Conservation (phyloP, 495 filamentous ascomycete genomes). For the Aspergillus homomorphus region DNA sequence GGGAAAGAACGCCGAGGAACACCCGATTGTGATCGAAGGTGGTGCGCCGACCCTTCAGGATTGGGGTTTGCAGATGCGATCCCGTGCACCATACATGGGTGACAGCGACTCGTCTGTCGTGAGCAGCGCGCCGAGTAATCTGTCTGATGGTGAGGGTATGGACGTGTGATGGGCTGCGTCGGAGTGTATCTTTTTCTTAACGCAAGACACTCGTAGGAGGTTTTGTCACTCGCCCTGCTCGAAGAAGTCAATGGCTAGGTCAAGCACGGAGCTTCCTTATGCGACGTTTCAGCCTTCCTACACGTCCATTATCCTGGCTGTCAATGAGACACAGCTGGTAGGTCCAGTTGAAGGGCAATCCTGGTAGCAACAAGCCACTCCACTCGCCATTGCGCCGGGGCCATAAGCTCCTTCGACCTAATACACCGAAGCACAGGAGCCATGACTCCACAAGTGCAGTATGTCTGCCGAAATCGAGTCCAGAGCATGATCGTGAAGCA, state of each 20-base stretch:
- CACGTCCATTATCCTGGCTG: background rate
- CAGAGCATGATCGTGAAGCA: background rate
- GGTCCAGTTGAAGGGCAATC: background rate
- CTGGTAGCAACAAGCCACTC: background rate
- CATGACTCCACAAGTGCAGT: background rate
- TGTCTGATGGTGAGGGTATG: constrained; percentile 41
- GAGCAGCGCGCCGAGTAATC: constrained; percentile 43
- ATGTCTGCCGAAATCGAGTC: background rate
- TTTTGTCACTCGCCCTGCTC: background rate
- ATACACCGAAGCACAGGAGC: background rate
- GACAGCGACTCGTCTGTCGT: constrained; percentile 41
- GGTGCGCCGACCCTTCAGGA: constrained; percentile 63
- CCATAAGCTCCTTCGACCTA: background rate
- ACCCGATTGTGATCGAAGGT: constrained; percentile 68
- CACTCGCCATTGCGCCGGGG: background rate
- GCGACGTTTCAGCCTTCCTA: background rate
- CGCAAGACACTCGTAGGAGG: background rate
- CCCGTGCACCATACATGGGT: constrained; percentile 28
- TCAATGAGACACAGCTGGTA: background rate
- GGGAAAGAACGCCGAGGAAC: constrained; percentile 65
- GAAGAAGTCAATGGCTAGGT: background rate
- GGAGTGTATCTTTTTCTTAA: background rate
- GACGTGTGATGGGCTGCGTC: constrained; percentile 29
- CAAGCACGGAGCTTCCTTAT: background rate
- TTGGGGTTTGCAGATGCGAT: constrained; percentile 53